These are phyloP conservation scores for Nakazawaea wickerhamii DNA, from an alignment of 805 yeast species.

Conservation along the genomic window DNA sequence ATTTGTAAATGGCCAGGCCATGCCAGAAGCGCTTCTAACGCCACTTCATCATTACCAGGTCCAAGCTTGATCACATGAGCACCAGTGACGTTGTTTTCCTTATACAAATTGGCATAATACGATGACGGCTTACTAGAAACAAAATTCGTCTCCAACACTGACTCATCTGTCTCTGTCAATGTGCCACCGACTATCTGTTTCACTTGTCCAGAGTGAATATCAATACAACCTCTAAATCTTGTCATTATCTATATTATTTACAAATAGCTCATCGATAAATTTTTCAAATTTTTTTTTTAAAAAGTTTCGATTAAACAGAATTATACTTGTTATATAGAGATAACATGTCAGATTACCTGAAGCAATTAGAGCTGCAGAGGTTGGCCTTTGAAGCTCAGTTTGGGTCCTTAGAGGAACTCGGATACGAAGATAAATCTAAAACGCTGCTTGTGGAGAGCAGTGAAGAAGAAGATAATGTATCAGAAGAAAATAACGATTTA, in stretches of 20 bases:
- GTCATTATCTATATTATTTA: constrained; percentile 49
- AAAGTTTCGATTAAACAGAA: no score
- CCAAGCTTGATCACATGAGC: constrained; percentile 95
- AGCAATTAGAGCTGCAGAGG: constrained; percentile 34
- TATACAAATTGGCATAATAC: constrained; percentile 70
- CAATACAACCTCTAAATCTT: constrained; percentile 88
- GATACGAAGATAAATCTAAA: constrained; percentile 22
- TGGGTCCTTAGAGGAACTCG: constrained; percentile 34
- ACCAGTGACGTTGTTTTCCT: constrained; percentile 51
- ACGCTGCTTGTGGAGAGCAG: constrained; percentile 4
- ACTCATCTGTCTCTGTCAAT: constrained; percentile 44
- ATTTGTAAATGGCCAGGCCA: constrained; percentile 78
- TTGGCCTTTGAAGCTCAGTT: constrained; percentile 41
- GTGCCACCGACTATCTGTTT: constrained; percentile 98
- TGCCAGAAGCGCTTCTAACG: constrained; percentile 61
- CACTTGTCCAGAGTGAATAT: constrained; percentile 90
- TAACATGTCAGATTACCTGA: constrained; percentile 13
- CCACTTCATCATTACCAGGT: constrained; percentile 75
- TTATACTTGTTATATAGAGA: no score
- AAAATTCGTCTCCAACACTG: constrained; percentile 59
- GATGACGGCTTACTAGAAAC: constrained; percentile 71
- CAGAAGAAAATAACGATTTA: constrained; percentile 23
- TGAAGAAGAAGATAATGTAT: constrained; percentile 12
- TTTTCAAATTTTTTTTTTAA: not conserved
- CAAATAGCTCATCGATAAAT: not conserved